A percentile compares a stretch with the other conserved stretches of the same genome.
Conservation (phyloP, 176 grass and related monocot species). For the Chloris gayana region DNA sequence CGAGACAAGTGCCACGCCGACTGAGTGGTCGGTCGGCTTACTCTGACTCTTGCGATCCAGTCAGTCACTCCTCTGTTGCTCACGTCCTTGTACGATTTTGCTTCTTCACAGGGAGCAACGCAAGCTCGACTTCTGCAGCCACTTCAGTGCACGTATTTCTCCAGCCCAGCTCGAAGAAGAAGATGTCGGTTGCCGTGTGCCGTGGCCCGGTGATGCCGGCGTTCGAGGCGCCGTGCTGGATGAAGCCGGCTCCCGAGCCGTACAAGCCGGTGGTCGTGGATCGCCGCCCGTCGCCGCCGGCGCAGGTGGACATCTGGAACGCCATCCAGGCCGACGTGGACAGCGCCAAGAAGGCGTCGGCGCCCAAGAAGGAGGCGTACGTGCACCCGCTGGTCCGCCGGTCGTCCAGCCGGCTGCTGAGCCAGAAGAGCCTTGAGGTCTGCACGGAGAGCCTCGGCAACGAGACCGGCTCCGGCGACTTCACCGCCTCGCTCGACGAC, state of each 20-base stretch:
- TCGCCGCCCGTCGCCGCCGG: slow-evolving; percentile 14
- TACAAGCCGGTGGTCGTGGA: slow-evolving; percentile 19
- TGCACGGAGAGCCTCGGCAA: slow-evolving; percentile 99
- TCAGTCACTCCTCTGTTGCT: slow-evolving; percentile 6
- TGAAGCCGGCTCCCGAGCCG: slow-evolving; percentile 5
- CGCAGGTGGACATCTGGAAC: slow-evolving; percentile 70
- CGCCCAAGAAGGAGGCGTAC: slow-evolving; percentile 46
- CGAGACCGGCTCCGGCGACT: slow-evolving; percentile 76
- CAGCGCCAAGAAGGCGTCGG: not conserved
- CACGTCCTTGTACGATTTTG: slow-evolving; percentile 22
- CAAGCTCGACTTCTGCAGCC: not conserved
- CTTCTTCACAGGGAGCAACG: slow-evolving; percentile 40
- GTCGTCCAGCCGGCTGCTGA: slow-evolving; percentile 56
- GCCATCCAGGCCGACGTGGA: slow-evolving; percentile 55
- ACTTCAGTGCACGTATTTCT: slow-evolving; percentile 34
- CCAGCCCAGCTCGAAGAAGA: slow-evolving; percentile 11
- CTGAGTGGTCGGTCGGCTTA: not conserved
- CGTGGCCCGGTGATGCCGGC: slow-evolving; percentile 35
- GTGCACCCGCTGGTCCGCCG: slow-evolving; percentile 57
- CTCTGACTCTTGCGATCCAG: not conserved
- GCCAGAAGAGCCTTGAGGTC: slow-evolving; percentile 86
- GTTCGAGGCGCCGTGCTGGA: slow-evolving; percentile 41
- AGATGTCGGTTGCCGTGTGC: slow-evolving; percentile 69
- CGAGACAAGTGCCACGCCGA: slow-evolving; percentile 9
- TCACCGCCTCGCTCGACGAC: slow-evolving; percentile 43